Evolutionary conservation across 1,284 basidiomycete species (phyloP).

Genomic region (Phlebopus sp.): DNA sequence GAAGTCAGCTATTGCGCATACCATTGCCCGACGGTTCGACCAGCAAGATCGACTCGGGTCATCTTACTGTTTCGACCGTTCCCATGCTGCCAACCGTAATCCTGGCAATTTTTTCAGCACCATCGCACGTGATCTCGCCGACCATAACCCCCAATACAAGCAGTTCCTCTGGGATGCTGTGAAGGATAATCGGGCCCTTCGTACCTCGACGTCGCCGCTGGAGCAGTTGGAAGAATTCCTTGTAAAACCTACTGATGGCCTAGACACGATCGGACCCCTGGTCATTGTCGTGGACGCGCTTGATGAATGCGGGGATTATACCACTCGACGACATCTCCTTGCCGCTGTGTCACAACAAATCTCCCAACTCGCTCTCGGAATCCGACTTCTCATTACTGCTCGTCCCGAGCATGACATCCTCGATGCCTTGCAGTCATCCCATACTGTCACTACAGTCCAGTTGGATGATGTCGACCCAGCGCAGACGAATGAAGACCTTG

Average conservation of each 20-base stretch:
- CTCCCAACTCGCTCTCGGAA: slow-evolving; percentile 1
- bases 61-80: slow-evolving; percentile 9
- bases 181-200: background rate
- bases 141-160: slow-evolving; percentile 2
- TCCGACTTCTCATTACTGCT: slow-evolving; percentile 5
- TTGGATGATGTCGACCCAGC: no score
- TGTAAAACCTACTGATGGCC: background rate
- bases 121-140: slow-evolving; percentile 9
- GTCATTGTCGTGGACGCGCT: slow-evolving; percentile 20
- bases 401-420: slow-evolving; percentile 4
- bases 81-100: background rate
- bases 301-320: slow-evolving; percentile 3
- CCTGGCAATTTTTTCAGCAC: slow-evolving; percentile 6
- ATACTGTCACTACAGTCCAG: no score
- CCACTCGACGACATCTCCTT: background rate
- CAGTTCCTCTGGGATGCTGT: slow-evolving; percentile 3
- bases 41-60: slow-evolving; percentile 7
- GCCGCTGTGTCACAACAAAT: background rate
- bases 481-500: no score
- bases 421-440: background rate
- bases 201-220: background rate
- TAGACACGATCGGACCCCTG: slow-evolving; percentile 5
- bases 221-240: slow-evolving; percentile 8
- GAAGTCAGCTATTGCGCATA: slow-evolving; percentile 8
- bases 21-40: slow-evolving; percentile 7